Conservation (phyloP, 139 green algal genomes). For the Chlamydomonas incerta region DNA sequence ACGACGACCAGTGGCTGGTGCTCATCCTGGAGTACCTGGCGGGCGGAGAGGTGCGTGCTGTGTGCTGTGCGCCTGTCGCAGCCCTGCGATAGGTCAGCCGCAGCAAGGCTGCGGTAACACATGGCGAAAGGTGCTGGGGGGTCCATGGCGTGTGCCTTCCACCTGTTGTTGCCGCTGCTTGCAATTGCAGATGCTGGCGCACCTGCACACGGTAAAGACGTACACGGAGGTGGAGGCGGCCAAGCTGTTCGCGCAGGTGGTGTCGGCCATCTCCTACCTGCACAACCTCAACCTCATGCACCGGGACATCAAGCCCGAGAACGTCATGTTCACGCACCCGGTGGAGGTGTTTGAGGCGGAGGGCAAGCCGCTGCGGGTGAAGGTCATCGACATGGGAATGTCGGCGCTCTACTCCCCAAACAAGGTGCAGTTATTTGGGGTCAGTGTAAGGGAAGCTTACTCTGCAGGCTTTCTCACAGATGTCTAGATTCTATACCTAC, state of each 20-base stretch:
- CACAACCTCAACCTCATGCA: conserved; percentile 64
- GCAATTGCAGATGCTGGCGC: conserved; percentile 50
- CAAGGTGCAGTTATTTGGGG: not conserved
- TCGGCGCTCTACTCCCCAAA: conserved; percentile 32
- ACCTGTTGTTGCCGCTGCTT: too few relatives aligned
- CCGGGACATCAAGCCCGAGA: conserved; percentile 60
- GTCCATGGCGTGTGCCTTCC: too few relatives aligned
- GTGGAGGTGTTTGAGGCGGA: conserved; percentile 28
- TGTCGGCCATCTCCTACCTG: conserved; percentile 56
- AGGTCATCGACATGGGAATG: conserved; percentile 64
- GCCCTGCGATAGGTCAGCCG: too few relatives aligned
- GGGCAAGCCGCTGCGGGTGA: conserved; percentile 45
- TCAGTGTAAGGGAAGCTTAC: too few relatives aligned
- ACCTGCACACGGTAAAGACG: conserved; percentile 50
- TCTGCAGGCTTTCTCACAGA: too few relatives aligned
- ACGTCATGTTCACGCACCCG: conserved; percentile 52
- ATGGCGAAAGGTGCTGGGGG: too few relatives aligned
- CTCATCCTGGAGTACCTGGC: conserved; percentile 58
- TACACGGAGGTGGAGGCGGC: conserved; percentile 56
- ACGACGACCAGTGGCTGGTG: conserved; percentile 46
- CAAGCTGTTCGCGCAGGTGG: conserved; percentile 56
- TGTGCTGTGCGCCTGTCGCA: too few relatives aligned
- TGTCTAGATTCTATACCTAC: too few relatives aligned
- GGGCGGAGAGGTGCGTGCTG: conserved; percentile 27
- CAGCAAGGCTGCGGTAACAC: too few relatives aligned